Evolutionary conservation across 345 rosid species (phyloP).

Genomic region (Luvunga scandens): DNA sequence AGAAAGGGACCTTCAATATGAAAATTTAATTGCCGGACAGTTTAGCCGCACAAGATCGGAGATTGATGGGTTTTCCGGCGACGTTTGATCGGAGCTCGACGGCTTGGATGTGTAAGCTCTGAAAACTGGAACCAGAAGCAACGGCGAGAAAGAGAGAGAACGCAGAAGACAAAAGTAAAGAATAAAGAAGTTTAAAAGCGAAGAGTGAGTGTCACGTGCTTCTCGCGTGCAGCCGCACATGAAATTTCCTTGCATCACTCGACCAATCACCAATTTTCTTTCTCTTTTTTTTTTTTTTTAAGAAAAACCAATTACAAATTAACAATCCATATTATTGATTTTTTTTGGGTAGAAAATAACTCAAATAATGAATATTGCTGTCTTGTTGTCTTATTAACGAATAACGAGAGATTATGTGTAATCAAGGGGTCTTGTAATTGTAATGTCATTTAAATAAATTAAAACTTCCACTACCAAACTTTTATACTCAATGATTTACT

Average conservation of each 20-base stretch:
- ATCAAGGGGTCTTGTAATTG: not conserved
- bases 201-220: not conserved
- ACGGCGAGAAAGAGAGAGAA: not conserved
- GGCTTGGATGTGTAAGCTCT: not conserved
- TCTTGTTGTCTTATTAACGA: not conserved
- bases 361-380: not conserved
- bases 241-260: not conserved
- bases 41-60: not conserved
- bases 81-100: not conserved
- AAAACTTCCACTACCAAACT: too few species aligned
- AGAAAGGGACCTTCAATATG: not conserved
- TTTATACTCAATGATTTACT: too few species aligned
- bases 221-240: constrained; percentile 1
- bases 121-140: not conserved
- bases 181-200: not conserved
- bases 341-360: too few species aligned
- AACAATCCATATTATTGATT: not conserved
- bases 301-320: not conserved
- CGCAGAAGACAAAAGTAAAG: not conserved
- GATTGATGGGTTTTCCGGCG: not conserved
- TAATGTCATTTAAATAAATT: too few species aligned
- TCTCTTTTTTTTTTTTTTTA: not conserved
- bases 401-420: not conserved
- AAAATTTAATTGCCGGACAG: not conserved
- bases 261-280: not conserved